Evolutionary conservation across 2,329 filamentous ascomycete species (phyloP).

Genomic region (Trichoderma sp.): DNA sequence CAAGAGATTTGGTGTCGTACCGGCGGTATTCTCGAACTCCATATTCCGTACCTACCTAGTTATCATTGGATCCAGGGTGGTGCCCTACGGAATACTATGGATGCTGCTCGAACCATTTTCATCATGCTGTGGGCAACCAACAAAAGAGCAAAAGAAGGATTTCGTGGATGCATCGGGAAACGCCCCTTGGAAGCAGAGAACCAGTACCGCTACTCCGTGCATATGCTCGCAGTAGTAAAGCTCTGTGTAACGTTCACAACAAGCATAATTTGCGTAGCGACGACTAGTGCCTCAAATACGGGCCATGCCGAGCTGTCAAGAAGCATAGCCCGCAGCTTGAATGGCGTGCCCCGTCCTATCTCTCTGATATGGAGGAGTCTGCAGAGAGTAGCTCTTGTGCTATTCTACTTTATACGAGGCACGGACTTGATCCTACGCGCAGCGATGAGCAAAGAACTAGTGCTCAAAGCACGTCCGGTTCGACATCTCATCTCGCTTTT

Average conservation of each 20-base stretch:
- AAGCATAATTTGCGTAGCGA: background rate
- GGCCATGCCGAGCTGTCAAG: constrained; percentile 17
- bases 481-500: constrained; percentile 11
- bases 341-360: background rate
- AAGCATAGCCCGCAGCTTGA: constrained; percentile 1
- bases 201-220: background rate
- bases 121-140: background rate
- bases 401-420: background rate
- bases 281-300: background rate
- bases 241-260: background rate
- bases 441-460: background rate
- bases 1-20: constrained; percentile 7
- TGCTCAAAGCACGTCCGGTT: background rate
- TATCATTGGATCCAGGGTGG: background rate
- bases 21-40: background rate
- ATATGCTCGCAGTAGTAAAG: background rate
- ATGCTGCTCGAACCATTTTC: background rate
- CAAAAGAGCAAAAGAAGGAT: background rate
- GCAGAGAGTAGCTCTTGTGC: background rate
- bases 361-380: background rate
- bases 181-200: background rate
- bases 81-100: background rate
- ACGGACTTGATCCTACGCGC: background rate
- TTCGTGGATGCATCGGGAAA: background rate
- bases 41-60: background rate